These are phyloP conservation scores for Apophysomyces sp. DNA, from an alignment of 371 early-diverging fungal species.

Conservation along the genomic window DNA sequence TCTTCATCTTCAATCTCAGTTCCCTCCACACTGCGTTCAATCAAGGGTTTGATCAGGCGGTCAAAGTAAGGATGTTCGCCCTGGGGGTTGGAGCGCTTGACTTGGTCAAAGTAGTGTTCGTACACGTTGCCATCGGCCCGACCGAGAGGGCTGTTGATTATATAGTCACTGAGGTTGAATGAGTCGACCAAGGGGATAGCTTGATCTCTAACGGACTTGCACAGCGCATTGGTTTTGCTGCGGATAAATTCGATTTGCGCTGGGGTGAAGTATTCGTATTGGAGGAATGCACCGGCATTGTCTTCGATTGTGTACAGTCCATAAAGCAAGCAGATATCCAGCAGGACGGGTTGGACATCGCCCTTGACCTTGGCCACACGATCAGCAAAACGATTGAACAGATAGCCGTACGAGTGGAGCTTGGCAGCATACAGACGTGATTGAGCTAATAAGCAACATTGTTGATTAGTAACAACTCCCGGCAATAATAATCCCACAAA, in stretches of 20 bases:
- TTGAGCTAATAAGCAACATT: slow-evolving; percentile 41
- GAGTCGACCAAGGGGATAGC: slow-evolving; percentile 87
- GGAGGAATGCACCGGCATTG: slow-evolving; percentile 86
- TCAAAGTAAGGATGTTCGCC: slow-evolving; percentile 81
- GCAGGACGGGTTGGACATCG: slow-evolving; percentile 53
- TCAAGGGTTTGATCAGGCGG: slow-evolving; percentile 77
- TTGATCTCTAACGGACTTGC: slow-evolving; percentile 73
- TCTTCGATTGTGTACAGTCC: slow-evolving; percentile 83
- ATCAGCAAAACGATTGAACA: slow-evolving; percentile 85
- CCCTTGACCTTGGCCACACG: slow-evolving; percentile 61
- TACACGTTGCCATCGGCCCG: slow-evolving; percentile 88
- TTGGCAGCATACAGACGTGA: slow-evolving; percentile 84
- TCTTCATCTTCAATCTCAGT: slow-evolving; percentile 45
- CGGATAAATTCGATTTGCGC: slow-evolving; percentile 71
- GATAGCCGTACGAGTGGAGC: slow-evolving; percentile 82
- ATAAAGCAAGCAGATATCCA: slow-evolving; percentile 75
- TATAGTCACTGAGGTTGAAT: slow-evolving; percentile 85
- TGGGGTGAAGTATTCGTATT: slow-evolving; percentile 79
- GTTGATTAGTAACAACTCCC: neutral
- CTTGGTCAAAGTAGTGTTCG: slow-evolving; percentile 84
- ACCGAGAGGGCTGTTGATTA: slow-evolving; percentile 89
- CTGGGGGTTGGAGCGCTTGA: slow-evolving; percentile 75
- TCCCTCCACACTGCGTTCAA: slow-evolving; percentile 58
- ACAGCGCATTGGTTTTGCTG: slow-evolving; percentile 65
- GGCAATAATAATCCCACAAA: neutral